Percentiles rank a stretch among this genome's conserved stretches.
Evolutionary conservation across 2,329 filamentous ascomycete species (phyloP).

Genomic region (Sarocladiaceae sp.): DNA sequence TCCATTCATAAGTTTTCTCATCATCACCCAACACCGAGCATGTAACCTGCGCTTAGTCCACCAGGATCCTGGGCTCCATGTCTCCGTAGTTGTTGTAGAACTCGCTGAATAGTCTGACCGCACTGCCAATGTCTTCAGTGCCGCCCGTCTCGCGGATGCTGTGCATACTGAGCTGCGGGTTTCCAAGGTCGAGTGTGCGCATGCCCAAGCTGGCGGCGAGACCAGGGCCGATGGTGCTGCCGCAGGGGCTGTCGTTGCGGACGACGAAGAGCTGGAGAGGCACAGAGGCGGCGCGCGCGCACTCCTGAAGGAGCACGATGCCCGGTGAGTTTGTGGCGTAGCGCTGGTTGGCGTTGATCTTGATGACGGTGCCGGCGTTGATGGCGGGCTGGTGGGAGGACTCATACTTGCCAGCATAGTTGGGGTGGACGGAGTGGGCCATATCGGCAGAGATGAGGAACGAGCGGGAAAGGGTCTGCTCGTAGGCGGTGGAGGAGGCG

Average conservation of each 20-base stretch:
- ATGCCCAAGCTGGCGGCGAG: constrained; percentile 79
- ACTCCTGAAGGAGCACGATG: constrained; percentile 86
- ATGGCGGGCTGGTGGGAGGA: constrained; percentile 84
- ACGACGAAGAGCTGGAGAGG: constrained; percentile 95
- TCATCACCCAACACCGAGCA: no score
- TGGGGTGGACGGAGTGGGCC: constrained; percentile 94
- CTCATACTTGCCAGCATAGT: constrained; percentile 91
- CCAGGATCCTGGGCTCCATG: constrained; percentile 73
- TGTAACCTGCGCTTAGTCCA: no score
- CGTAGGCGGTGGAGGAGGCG: constrained; percentile 82
- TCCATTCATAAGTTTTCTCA: no score
- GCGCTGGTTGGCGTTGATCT: constrained; percentile 94
- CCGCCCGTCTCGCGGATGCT: constrained; percentile 92
- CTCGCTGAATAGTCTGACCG: constrained; percentile 76
- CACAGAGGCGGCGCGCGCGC: constrained; percentile 66
- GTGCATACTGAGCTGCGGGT: constrained; percentile 94
- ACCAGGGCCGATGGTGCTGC: constrained; percentile 97
- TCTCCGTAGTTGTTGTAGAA: constrained; percentile 84
- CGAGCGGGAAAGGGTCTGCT: constrained; percentile 84
- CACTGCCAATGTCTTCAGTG: constrained; percentile 78
- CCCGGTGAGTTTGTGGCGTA: constrained; percentile 96
- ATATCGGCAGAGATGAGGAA: constrained; percentile 97
- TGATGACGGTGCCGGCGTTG: constrained; percentile 95
- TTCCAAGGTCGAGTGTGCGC: constrained; percentile 85
- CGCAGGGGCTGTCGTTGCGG: constrained; percentile 89